Percentiles rank a stretch among this genome's conserved stretches.
These are phyloP conservation scores for Odontarrhena argentea DNA, from an alignment of 345 rosid genomes.

Conservation along the genomic window DNA sequence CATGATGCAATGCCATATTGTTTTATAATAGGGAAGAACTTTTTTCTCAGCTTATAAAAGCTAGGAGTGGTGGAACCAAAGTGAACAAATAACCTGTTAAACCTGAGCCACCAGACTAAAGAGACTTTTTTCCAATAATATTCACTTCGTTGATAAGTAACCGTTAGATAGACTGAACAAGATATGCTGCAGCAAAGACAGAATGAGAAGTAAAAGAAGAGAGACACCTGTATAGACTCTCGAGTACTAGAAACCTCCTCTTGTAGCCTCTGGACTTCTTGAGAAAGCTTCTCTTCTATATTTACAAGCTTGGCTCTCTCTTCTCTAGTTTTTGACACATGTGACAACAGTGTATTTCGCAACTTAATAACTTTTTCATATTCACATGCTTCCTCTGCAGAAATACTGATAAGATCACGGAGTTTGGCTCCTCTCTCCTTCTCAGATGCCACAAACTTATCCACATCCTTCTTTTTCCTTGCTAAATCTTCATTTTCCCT, in stretches of 20 bases:
- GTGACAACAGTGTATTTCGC: slow-evolving; percentile 56
- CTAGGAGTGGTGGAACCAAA: slow-evolving; percentile 3
- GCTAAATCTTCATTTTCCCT: slow-evolving; percentile 52
- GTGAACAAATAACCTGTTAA: slow-evolving; percentile 8
- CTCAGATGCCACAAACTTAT: slow-evolving; percentile 50
- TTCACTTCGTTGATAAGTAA: slow-evolving; percentile 1
- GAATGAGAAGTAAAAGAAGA: slow-evolving; percentile 28
- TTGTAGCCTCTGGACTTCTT: slow-evolving; percentile 70
- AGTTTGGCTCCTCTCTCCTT: slow-evolving; percentile 60
- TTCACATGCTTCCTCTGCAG: slow-evolving; percentile 67
- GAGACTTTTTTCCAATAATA: slow-evolving; percentile 5
- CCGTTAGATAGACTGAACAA: background rate
- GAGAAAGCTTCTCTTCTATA: slow-evolving; percentile 70
- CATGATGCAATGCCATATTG: background rate
- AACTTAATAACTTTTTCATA: slow-evolving; percentile 56
- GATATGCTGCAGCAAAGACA: background rate
- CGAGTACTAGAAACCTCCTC: slow-evolving; percentile 67
- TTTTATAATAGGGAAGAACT: background rate
- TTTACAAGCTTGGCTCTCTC: slow-evolving; percentile 63
- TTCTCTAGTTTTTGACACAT: slow-evolving; percentile 62
- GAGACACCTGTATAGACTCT: slow-evolving; percentile 63
- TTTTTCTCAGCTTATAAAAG: background rate
- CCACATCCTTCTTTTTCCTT: slow-evolving; percentile 60
- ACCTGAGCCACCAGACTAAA: slow-evolving; percentile 8
- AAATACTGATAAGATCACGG: slow-evolving; percentile 59